A percentile compares a stretch with the other conserved stretches of the same genome.
Evolutionary conservation across 352 stramenopile species (phyloP).

Genomic region (Phytophthora brassicae): DNA sequence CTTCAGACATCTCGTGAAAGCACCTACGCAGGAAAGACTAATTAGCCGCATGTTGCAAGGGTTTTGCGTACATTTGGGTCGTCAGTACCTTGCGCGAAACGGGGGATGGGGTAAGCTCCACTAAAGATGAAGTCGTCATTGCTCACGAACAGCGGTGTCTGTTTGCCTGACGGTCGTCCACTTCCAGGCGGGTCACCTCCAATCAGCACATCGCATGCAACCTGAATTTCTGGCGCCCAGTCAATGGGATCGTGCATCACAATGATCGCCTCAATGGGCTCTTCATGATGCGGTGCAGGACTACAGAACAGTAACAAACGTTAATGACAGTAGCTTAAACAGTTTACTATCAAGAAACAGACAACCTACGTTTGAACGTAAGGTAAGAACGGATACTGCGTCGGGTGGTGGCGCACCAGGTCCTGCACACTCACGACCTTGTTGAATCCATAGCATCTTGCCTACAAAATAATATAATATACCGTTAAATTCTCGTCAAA

Average conservation of each 20-base stretch:
- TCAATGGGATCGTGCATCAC: constrained; percentile 91
- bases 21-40: constrained; percentile 26
- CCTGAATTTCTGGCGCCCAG: constrained; percentile 88
- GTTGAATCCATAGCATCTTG: constrained; percentile 77
- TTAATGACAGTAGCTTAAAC: background rate
- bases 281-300: constrained; percentile 50
- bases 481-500: too few species aligned
- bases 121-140: constrained; percentile 91
- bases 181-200: constrained; percentile 76
- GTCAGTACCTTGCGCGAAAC: constrained; percentile 73
- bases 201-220: constrained; percentile 88
- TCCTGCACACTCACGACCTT: constrained; percentile 80
- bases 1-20: constrained; percentile 78
- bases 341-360: background rate
- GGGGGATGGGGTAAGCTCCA: constrained; percentile 76
- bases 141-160: constrained; percentile 81
- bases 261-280: constrained; percentile 84
- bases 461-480: constrained; percentile 21
- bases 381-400: constrained; percentile 78
- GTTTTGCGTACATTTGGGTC: background rate
- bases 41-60: too few species aligned
- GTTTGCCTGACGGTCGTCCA: constrained; percentile 44
- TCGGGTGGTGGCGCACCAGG: constrained; percentile 67
- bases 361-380: constrained; percentile 62
- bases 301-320: constrained; percentile 45